Conservation (phyloP, 164 flowering plant genomes). For the Tetracentron sinense region DNA sequence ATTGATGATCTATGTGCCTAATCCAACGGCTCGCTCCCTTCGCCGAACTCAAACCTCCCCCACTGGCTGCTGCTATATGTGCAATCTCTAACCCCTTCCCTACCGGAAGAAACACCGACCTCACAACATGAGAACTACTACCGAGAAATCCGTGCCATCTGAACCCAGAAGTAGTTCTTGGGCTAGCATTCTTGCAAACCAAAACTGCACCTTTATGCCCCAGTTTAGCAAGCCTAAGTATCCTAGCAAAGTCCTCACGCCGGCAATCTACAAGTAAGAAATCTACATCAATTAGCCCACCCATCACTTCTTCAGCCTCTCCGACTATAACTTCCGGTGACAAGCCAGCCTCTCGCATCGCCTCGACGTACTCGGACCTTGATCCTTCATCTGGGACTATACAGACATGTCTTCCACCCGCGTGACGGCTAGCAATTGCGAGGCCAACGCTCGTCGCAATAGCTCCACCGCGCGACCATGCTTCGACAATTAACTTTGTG, state of each 20-base stretch:
- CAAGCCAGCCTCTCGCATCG: conserved; percentile 30
- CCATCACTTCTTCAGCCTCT: conserved; percentile 54
- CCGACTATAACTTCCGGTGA: conserved; percentile 58
- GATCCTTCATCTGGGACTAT: conserved; percentile 64
- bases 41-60: conserved; percentile 16
- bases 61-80: conserved; percentile 43
- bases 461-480: conserved; percentile 57
- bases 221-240: conserved; percentile 44
- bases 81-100: conserved; percentile 82
- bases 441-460: conserved; percentile 63
- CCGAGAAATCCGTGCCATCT: conserved; percentile 45
- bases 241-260: conserved; percentile 38
- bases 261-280: conserved; percentile 73
- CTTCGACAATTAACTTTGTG: conserved; percentile 44
- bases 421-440: conserved; percentile 55
- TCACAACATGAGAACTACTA: conserved; percentile 39
- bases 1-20: conserved; percentile 36
- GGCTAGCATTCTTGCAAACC: conserved; percentile 58
- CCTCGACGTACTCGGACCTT: conserved; percentile 39
- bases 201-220: conserved; percentile 67
- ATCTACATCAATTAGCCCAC: conserved; percentile 48
- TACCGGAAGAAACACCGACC: conserved; percentile 75
- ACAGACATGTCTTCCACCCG: conserved; percentile 69
- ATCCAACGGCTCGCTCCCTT: conserved; percentile 54
- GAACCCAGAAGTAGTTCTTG: conserved; percentile 28